These are phyloP conservation scores for Mortierella sp. DNA, from an alignment of 371 early-diverging fungal species.

Conservation along the genomic window DNA sequence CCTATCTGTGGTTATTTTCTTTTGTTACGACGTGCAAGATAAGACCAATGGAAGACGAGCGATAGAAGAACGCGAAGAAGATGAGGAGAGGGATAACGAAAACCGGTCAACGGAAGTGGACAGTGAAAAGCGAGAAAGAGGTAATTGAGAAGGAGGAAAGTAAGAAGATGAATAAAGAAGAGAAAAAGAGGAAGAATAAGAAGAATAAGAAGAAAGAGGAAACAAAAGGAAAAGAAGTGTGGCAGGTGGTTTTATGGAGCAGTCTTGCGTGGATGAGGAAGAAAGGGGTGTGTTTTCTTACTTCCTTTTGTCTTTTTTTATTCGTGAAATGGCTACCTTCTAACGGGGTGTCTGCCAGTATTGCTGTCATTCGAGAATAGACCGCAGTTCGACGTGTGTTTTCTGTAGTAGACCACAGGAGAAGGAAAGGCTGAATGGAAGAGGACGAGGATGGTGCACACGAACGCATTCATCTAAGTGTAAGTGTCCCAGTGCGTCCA, in stretches of 20 bases:
- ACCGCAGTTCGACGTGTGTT: not conserved
- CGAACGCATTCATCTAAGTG: not conserved
- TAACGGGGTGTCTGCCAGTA: too few relatives aligned
- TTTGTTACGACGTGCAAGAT: not conserved
- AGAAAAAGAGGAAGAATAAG: not conserved
- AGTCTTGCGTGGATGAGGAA: not conserved
- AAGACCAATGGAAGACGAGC: not conserved
- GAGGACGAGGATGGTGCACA: too few relatives aligned
- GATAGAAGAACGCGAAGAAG: constrained; percentile 1
- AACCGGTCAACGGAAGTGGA: not conserved
- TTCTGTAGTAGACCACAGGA: not conserved
- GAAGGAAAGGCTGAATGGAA: not conserved
- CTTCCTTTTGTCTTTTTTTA: not conserved
- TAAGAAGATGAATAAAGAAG: too few relatives aligned
- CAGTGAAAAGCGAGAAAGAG: not conserved
- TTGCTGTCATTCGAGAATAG: not conserved
- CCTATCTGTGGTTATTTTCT: not conserved
- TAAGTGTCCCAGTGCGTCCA: not conserved
- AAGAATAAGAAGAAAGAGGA: not conserved
- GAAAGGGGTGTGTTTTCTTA: not conserved
- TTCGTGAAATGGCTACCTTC: not conserved
- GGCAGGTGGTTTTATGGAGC: not conserved
- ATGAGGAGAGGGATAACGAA: not conserved
- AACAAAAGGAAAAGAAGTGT: not conserved
- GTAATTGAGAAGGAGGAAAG: not conserved